Evolutionary conservation across 1,284 basidiomycete genomes (phyloP), one percentile per base, ranked within the genome.

Genomic region (Pseudozyma pruni): DNA sequence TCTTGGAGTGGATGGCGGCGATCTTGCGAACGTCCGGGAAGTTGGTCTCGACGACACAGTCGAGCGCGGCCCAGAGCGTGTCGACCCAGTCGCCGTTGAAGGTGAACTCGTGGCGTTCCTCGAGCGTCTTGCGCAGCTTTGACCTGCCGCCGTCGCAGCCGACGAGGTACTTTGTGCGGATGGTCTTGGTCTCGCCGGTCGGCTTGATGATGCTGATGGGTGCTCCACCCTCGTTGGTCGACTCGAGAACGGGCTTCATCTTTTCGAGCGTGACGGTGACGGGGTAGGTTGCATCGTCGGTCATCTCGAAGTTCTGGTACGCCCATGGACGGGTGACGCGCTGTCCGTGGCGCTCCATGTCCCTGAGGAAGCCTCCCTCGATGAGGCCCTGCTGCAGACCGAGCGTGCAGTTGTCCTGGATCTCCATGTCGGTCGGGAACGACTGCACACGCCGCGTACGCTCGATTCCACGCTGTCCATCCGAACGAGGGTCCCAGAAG

Each of bases 361-460:
- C 83, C 43, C 74, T 63, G 32, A 84, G 61, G 74, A 79, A 83
- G 14, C 81, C 79, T 17, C 78, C 72, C 56, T 84, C 83, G 66
- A 84, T 84, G 11, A 84, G 61, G 22, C 83, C 83, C 68, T 84
- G 83, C 70, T 84, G 83, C 10, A 84, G 71, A 34, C 83, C 80
- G 35, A 84, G 78, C 2, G 83, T 83, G 68, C 81, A 84, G 68
- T 80, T 81, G 70, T 84, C 83, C 60, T 80, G 77, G 17, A 84
- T 83, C 63, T 84, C 83, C 78, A 84, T 83, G 46, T 80, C 78
- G 38, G 83, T 83, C 8, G 83, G 83, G 74, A 83, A 84, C 10
- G 83, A 83, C 52, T 83, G 82, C 19, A 83, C 83, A 8, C 83
- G 70, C 3, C 79, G 75, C 14, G 83, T 82, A 11, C 83, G 74